Evolutionary conservation across 768 basidiomycete species (phyloP), one percentile per base, ranked within the genome.

Genomic region (Phaeolepiota aurea): DNA sequence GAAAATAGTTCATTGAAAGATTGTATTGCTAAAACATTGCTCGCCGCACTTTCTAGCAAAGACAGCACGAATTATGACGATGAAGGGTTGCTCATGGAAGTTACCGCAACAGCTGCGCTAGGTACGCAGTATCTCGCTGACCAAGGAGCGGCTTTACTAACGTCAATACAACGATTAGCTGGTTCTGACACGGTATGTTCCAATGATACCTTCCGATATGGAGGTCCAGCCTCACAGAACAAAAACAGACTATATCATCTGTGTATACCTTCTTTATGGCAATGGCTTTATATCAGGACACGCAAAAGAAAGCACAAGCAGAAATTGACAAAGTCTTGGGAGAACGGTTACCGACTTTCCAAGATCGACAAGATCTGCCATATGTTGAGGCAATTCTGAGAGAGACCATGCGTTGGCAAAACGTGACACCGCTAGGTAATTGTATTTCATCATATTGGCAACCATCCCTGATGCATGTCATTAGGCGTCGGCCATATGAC

Each of bases 321-420:
- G 69, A 74, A 47, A 50, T 73, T 12, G 71, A 72, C 44, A 23
- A 35, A 0, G 56, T 72, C 5, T 48, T 71, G 9, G 62, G 61
- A 10, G 18, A 33, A 19, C 54, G 66, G 3, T 46, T 70, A 3
- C 72, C 69, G 1, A 52, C 53, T 7, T 58, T 64, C 20, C 44
- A 47, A 4, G 67, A 69, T 40, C 36, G 54, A 28, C 41, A 41
- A 5, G 41, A 42, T 18, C 50, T 73, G 7, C 65, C 63, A 2
- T 73, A 66, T 40, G 41, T 68, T 15, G 54, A 62, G 20, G 57
- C 57, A 1, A 44, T 67, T 7, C 32, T 66, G 15, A 56, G 61
- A 38, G 66, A 69, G 37, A 37, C 45, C 1, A 37, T 44, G 5
- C 42, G 55, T 19, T 54, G 56, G 57, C 36, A 47, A 15, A 44